Base-by-base conservation (phyloP, 2,329 filamentous ascomycete genomes). In the Fusarium papillatum region DNA sequence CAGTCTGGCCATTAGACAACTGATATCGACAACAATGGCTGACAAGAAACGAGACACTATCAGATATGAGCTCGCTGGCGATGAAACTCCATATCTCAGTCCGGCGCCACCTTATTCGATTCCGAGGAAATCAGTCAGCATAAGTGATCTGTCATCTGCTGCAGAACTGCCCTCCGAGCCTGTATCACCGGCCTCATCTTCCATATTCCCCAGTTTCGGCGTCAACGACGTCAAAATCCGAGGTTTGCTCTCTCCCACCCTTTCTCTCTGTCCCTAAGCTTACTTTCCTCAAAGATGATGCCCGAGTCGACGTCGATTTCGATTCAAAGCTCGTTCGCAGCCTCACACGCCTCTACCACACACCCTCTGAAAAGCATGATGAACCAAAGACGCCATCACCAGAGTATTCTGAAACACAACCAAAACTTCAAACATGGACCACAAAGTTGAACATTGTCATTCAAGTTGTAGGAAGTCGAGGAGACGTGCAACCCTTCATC, bases 401-500 rank as follows among this genome's bases (percentile, higher is more conserved):
- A 5, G 41, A 63, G 3, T 68, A 70, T 5, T 48, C 48, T 5
- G 63, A 62, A 29, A n/a, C 63, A 9, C 53, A 46, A 14, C 53
- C 38, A 29, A 66, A 62, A 5, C 10, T 50, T 29, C 48, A 53
- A 0, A n/a, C 6, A n/a, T 53, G 67, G 16, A 41, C 70, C 7
- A 36, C 38, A 9, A 71, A 62, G 29, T 64, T 73, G 4, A 95
- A 95, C 82, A 93, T 96, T 64, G 93, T 95, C n/a, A 92, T 96
- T 71, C 95, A 95, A 88, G 93, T 95, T 6, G 95, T 96, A 73
- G 94, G 94, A 2, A 93, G 91, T 11, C 88, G 94, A 59, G 94
- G 94, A 22, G 94, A 96, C 77, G 92, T 94, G 4, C 94, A 96
- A 78, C 94, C 94, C 0, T 96, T 96, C 72, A 82, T 96, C 19